Evolutionary conservation across 805 yeast species (phyloP).

Genomic region (Lachancea waltii): DNA sequence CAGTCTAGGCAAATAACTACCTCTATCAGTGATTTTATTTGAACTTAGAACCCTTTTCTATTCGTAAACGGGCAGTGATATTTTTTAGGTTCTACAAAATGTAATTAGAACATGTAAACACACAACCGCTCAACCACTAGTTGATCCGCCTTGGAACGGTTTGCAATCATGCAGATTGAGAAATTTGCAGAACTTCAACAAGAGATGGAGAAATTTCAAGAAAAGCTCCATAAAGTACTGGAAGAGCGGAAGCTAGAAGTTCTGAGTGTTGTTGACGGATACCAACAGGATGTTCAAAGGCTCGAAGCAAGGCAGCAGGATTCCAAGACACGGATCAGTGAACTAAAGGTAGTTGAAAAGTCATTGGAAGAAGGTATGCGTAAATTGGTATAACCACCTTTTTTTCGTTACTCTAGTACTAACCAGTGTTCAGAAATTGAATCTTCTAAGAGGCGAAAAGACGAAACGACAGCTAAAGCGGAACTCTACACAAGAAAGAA

Average conservation of each 20-base stretch:
- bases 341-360: constrained; percentile 3
- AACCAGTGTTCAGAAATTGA: constrained; percentile 16
- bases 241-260: constrained; percentile 4
- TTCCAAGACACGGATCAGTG: neutral
- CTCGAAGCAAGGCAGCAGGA: constrained; percentile 15
- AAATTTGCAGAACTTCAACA: constrained; percentile 34
- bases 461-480: constrained; percentile 33
- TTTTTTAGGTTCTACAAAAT: neutral
- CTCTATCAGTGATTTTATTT: neutral
- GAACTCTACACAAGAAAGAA: constrained; percentile 35
- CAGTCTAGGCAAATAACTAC: no score
- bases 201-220: constrained; percentile 37
- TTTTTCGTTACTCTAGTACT: neutral
- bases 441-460: constrained; percentile 21
- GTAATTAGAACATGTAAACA: neutral
- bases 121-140: neutral
- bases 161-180: constrained; percentile 21
- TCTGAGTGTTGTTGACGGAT: constrained; percentile 3
- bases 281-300: constrained; percentile 4
- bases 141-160: neutral
- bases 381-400: neutral
- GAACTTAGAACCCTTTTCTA: neutral
- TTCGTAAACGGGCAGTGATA: neutral
- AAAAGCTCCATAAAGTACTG: constrained; percentile 29
- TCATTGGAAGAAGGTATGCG: constrained; percentile 7